Evolutionary conservation across 176 grass and related monocot genomes (phyloP), one percentile per base, ranked within the genome.

Genomic region (Canna indica): DNA sequence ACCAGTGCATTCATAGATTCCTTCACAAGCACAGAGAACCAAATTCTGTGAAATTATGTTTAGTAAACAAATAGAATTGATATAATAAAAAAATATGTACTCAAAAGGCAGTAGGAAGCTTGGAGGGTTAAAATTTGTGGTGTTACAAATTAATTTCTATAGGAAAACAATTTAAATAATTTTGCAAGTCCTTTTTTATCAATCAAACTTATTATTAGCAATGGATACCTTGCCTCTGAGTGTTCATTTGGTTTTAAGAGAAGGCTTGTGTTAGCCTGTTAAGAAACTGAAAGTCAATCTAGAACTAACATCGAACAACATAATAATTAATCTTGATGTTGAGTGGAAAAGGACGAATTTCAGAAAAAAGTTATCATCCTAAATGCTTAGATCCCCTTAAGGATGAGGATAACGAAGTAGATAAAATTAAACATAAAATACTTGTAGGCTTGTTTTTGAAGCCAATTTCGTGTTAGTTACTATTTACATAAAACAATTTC

Each of bases 1-100:
- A 80, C 59, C 46, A 97, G 83, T 41, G 80, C 88, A 60, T 74
- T 83, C 93, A 92, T 87, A 67, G 77, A 87, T 87, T 97, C 93
- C 93, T 97, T 78, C 38, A 87, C 39, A 69, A 77, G 42, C 16
- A 34, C 26, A 74, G 33, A 67, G 63, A 32, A 50, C 36, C 7
- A 25, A 22, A 13, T 14, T 35, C 38, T 69, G 78, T 75, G 76
- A 59, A 35, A 27, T 58, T 72, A 64, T 16, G 30, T 12, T 53
- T 33, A 33, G 32, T 22, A 22, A 74, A 44, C 26, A 69, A 64
- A 31, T 16, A 79, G 15, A 59, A 35, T 16, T 48, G 26, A 53
- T 9, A 45, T 53, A 15, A 42, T 32, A 27, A 67, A 26, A 56
- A 18, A 18, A 11, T 22, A 22, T 38, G 33, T 22, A 18, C 16